Evolutionary conservation across 2,329 filamentous ascomycete species (phyloP), one percentile per base, ranked within the genome.

Genomic region (Coniochaeta prunicola): DNA sequence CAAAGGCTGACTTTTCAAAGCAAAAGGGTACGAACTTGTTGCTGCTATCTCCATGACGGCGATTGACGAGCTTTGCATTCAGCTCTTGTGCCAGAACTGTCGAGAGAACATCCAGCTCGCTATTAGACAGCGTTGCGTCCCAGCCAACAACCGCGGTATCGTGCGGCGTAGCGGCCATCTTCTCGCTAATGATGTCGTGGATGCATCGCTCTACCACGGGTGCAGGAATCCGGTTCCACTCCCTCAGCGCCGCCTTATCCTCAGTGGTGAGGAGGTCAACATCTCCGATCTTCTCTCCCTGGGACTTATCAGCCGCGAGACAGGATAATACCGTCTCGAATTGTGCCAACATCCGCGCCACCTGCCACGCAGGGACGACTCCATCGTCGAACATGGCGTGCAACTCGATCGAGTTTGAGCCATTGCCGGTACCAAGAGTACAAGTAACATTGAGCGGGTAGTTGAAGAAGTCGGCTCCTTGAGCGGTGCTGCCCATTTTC

Each of bases 361-460:
- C 63, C 48, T 61, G 61, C 64, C 64, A 65, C 40, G 54, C 30
- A 19, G 63, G 61, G 6, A 66, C 26, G 10, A 66, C 61, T 2
- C 53, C 53, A 2, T 31, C 57, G 40, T 66, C 64, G 34, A 66
- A 66, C 54, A 60, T 61, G 10, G 60, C 63, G 31, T 58, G 60
- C 40, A 65, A 9, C 26, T 61, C 61, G 31, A 65, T 48, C 19
- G 59, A 36, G 13, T 53, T 58, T 2, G 21, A n/a, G 28, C 26
- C 26, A 21, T 28, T 31, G 19, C 42, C 56, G 21, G 13, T 7
- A 3, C 40, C 57, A 19, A 64, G 19, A 1, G 62, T 62, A 59
- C 62, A 64, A 0, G 64, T 65, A 17, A 66, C 62, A 28, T 66
- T 66, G 54, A 66, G 63, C 24, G 64, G 64, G 24, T 61, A 62